A percentile compares a stretch with the other conserved stretches of the same genome.
phyloP scores from a whole-genome alignment of 129 eudicot genomes.

The Flaveria ramosissima region DNA sequence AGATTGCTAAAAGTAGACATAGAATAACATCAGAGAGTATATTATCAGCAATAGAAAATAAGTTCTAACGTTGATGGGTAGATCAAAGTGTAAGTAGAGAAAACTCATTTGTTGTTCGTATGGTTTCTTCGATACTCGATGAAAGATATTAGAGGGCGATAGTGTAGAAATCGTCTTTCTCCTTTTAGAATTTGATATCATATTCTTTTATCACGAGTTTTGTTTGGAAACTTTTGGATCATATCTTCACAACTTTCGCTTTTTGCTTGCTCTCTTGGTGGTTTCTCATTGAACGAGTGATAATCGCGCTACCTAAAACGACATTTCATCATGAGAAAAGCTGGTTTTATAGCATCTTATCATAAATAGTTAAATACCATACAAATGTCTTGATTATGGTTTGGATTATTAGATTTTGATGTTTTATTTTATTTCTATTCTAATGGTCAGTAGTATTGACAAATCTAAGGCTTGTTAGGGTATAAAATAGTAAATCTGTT shows the following conservation, averaged over 20 bases:
- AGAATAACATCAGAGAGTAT: slow-evolving; percentile 38
- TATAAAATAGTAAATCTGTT: too few relatives aligned
- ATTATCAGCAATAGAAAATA: slow-evolving; percentile 40
- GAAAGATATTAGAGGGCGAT: slow-evolving; percentile 22
- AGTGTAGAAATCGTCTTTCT: slow-evolving; percentile 33
- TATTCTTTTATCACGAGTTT: slow-evolving; percentile 29
- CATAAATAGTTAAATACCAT: neutral
- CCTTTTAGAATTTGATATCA: slow-evolving; percentile 23
- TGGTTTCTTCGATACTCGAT: slow-evolving; percentile 14
- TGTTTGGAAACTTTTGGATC: neutral
- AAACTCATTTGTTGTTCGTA: slow-evolving; percentile 13
- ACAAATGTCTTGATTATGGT: neutral
- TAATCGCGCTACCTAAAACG: neutral
- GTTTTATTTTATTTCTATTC: neutral
- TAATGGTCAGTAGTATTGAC: too few relatives aligned
- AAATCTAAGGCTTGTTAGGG: too few relatives aligned
- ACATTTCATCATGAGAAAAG: neutral
- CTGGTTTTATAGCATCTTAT: neutral
- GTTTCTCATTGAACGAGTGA: neutral
- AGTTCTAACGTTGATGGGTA: slow-evolving; percentile 42
- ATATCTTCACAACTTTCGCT: neutral
- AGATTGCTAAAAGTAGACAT: slow-evolving; percentile 34
- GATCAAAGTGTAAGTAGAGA: slow-evolving; percentile 36
- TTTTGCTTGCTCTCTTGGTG: neutral
- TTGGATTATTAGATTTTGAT: neutral